Conservation (phyloP, 371 early-diverging fungal species). For the Neoconidiobolus thromboides region DNA sequence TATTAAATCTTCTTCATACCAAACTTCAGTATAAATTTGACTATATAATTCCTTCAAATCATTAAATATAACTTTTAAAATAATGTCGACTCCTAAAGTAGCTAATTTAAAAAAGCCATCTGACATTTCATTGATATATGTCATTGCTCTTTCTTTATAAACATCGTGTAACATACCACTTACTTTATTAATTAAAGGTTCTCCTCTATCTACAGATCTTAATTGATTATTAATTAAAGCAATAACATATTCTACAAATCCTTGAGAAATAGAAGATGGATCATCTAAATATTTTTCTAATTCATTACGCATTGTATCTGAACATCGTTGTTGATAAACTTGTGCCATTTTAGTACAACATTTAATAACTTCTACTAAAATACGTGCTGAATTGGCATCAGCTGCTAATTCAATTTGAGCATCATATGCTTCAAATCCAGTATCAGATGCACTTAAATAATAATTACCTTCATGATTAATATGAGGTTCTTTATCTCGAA, state of each 20-base stretch:
- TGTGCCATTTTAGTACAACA: slow-evolving; percentile 72
- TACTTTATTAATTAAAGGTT: slow-evolving; percentile 46
- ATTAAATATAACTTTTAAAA: slow-evolving; percentile 62
- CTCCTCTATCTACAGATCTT: slow-evolving; percentile 72
- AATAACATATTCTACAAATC: slow-evolving; percentile 81
- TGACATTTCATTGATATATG: slow-evolving; percentile 33
- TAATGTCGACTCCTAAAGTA: slow-evolving; percentile 39
- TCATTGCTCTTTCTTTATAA: slow-evolving; percentile 34
- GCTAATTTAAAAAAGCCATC: slow-evolving; percentile 73
- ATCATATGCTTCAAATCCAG: slow-evolving; percentile 88
- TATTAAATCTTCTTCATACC: slow-evolving; percentile 76
- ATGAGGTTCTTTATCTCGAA: slow-evolving; percentile 54
- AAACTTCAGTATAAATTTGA: slow-evolving; percentile 53
- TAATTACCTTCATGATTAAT: slow-evolving; percentile 56
- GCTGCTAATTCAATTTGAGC: slow-evolving; percentile 84
- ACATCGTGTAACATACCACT: slow-evolving; percentile 42
- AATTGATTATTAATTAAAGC: slow-evolving; percentile 86
- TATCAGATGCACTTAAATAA: slow-evolving; percentile 55
- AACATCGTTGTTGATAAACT: slow-evolving; percentile 64
- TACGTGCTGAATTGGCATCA: slow-evolving; percentile 59
- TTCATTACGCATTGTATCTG: slow-evolving; percentile 46
- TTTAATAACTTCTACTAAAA: slow-evolving; percentile 64
- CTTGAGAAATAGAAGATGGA: slow-evolving; percentile 44
- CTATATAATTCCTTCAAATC: slow-evolving; percentile 55
- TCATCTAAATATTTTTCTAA: slow-evolving; percentile 46